Evolutionary conservation across 1,284 basidiomycete species (phyloP).

Genomic region (Neolentinus lepideus): DNA sequence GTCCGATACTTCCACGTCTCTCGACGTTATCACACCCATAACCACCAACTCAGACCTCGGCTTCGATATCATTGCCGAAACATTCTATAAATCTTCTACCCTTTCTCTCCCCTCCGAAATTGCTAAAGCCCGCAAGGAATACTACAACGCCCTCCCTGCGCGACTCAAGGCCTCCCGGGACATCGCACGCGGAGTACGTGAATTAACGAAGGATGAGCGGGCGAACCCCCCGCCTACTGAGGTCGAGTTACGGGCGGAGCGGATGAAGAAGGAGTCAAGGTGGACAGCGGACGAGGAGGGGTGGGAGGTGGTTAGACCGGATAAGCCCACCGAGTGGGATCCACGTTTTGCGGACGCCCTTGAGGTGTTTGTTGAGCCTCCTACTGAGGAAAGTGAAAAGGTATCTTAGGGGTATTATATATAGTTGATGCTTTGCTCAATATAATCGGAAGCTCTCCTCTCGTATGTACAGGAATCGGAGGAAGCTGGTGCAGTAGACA

Average conservation of each 20-base stretch:
- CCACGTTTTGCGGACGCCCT: slow-evolving; percentile 62
- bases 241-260: slow-evolving; percentile 77
- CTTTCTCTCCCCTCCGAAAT: slow-evolving; percentile 54
- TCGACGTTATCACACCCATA: too few species aligned
- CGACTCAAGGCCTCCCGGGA: slow-evolving; percentile 74
- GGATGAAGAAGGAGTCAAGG: slow-evolving; percentile 79
- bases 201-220: slow-evolving; percentile 80
- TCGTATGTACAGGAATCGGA: neutral
- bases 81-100: slow-evolving; percentile 62
- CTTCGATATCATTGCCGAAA: slow-evolving; percentile 66
- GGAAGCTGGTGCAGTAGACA: neutral
- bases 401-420: slow-evolving; percentile 1
- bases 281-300: slow-evolving; percentile 77
- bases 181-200: slow-evolving; percentile 70
- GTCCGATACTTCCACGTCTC: slow-evolving; percentile 4
- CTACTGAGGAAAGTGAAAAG: slow-evolving; percentile 10
- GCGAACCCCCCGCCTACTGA: slow-evolving; percentile 82
- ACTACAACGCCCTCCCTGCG: slow-evolving; percentile 69
- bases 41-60: slow-evolving; percentile 53
- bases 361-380: slow-evolving; percentile 50
- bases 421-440: neutral
- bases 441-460: neutral
- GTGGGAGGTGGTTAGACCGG: slow-evolving; percentile 70
- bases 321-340: slow-evolving; percentile 68
- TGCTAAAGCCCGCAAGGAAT: slow-evolving; percentile 64